Evolutionary conservation across 306 rosid genomes (phyloP), one percentile per base, ranked within the genome.

Genomic region (Quercus berberidifolia): DNA sequence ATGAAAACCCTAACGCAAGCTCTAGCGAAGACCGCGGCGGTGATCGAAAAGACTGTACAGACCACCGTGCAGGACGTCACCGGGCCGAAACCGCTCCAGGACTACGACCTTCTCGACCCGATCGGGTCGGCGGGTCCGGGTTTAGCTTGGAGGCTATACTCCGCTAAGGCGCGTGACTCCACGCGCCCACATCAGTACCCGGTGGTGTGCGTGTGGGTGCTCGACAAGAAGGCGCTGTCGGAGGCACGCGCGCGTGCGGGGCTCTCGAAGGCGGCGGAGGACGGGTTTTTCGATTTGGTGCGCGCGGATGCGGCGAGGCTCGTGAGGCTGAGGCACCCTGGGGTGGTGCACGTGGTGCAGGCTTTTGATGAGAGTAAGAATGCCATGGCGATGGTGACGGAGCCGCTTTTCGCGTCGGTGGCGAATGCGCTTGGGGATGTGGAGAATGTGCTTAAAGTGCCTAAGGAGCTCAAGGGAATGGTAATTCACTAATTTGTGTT

Each of bases 381-480:
- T 65, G 98, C 99, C 1, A 95, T 95, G 98, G 97, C 99, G 0
- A 91, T 95, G 99, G 99, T 93, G 54, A 95, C 99, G 0, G 99
- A 95, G 73, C 99, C 99, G 0, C 81, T 95, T 80, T 95, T 93
- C 75, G 96, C 99, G 21, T 95, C 99, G 0, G 97, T 87, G 71
- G 97, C 93, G 5, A 95, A 95, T 83, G 89, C 87, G n/a, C 89
- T 95, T 28, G 99, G 98, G 52, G 76, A 84, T 84, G 4, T 95
- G 46, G 96, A 95, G 23, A 95, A 89, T 64, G 70, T 95, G 76
- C 60, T 75, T 10, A 89, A 71, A 81, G 88, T 89, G 74, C 99
- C 99, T 8, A 93, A 88, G 80, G 99, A 93, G 80, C 99, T 93
- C 41, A 82, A 87, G 78, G 99, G 95, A 78, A 91, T 91, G 96